Percentiles rank a stretch among this genome's conserved stretches.
Evolutionary conservation across 169 alveolate genomes (phyloP).

Genomic region (Blepharisma undulans): DNA sequence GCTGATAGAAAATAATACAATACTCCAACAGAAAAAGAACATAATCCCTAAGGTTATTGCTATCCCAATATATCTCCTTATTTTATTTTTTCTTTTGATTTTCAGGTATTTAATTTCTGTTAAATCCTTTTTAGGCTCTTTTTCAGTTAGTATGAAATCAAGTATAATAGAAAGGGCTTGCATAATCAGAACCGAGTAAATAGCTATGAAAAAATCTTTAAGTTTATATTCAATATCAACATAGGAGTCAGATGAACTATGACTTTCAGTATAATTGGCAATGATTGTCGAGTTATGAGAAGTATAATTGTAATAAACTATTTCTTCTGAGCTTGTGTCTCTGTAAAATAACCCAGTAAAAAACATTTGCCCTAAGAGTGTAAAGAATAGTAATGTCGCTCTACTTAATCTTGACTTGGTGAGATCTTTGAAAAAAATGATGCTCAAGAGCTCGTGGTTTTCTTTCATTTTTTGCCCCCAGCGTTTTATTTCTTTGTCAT

Average conservation of each 20-base stretch:
- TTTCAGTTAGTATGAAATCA: not conserved
- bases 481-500: not conserved
- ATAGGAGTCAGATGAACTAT: not conserved
- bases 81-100: not conserved
- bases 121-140: not conserved
- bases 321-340: not conserved
- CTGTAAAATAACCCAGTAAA: not conserved
- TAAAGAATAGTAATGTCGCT: not conserved
- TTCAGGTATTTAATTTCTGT: not conserved
- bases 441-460: not conserved
- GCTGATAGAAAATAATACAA: not conserved
- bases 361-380: not conserved
- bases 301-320: too few species aligned
- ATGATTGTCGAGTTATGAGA: too few species aligned
- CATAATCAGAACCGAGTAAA: not conserved
- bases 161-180: not conserved
- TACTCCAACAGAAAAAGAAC: slow-evolving; percentile 21
- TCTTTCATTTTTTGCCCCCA: not conserved
- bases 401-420: not conserved
- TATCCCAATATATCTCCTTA: not conserved
- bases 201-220: not conserved
- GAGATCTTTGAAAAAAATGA: not conserved
- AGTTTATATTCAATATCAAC: not conserved
- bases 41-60: not conserved
- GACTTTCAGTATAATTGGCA: too few species aligned